phyloP scores from a whole-genome alignment of 225 moss, liverwort and hornwort species.

The Polytrichum commune region DNA sequence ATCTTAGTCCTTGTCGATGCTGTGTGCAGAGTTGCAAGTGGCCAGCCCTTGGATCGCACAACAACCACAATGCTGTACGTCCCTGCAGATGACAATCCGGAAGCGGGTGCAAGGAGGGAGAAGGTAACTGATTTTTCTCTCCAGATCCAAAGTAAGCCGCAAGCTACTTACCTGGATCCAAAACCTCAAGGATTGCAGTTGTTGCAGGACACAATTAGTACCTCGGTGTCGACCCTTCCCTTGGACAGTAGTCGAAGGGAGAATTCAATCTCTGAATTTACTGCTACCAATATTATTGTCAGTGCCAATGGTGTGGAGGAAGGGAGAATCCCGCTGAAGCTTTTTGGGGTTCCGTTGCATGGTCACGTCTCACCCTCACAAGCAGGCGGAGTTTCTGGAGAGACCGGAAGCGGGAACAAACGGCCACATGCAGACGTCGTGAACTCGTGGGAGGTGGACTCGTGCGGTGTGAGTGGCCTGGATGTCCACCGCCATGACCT shows the following conservation, averaged over 20 bases:
- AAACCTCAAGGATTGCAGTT: slow-evolving; percentile 6
- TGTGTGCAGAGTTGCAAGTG: slow-evolving; percentile 26
- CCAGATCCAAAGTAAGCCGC: slow-evolving; percentile 26
- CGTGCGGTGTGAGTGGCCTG: slow-evolving; percentile 8
- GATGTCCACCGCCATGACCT: slow-evolving; percentile 21
- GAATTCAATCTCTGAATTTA: too few species aligned
- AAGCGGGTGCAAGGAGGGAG: slow-evolving; percentile 29
- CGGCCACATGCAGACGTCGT: slow-evolving; percentile 21
- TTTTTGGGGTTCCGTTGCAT: slow-evolving; percentile 66
- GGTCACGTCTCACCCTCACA: slow-evolving; percentile 10
- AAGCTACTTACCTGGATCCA: neutral
- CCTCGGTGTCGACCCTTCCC: slow-evolving; percentile 24
- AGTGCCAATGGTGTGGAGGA: slow-evolving; percentile 1
- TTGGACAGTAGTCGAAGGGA: too few species aligned
- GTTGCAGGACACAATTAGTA: slow-evolving; percentile 9
- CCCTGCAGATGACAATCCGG: slow-evolving; percentile 6
- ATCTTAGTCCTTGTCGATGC: neutral
- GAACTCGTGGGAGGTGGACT: slow-evolving; percentile 18
- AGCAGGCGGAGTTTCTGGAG: slow-evolving; percentile 10
- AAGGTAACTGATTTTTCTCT: slow-evolving; percentile 54
- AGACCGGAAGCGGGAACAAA: slow-evolving; percentile 12
- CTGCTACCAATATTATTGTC: neutral
- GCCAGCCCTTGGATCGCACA: slow-evolving; percentile 35
- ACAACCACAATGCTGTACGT: slow-evolving; percentile 8
- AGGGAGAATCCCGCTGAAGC: slow-evolving; percentile 32